Conservation (phyloP, 345 rosid species). For the Boechera retrofracta region DNA sequence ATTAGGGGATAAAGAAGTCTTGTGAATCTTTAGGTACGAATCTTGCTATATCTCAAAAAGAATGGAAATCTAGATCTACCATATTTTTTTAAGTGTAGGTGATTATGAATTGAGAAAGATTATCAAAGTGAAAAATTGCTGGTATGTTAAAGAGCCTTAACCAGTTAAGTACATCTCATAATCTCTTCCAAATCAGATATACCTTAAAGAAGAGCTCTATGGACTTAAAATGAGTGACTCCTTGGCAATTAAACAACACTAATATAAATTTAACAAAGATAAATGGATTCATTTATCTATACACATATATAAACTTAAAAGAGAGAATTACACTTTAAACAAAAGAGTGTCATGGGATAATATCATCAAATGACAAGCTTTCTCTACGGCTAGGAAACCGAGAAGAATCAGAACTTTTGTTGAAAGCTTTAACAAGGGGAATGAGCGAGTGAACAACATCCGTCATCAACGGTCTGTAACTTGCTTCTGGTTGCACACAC, state of each 20-base stretch:
- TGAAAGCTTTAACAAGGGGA: slow-evolving; percentile 69
- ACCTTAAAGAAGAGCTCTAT: neutral
- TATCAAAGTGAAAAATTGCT: too few species aligned
- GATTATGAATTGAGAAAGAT: neutral
- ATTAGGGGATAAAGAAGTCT: too few species aligned
- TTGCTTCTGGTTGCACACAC: slow-evolving; percentile 91
- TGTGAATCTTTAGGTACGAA: neutral
- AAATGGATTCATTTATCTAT: slow-evolving; percentile 6
- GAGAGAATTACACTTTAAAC: neutral
- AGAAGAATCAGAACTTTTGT: slow-evolving; percentile 45
- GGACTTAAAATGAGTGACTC: neutral
- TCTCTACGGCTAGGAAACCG: slow-evolving; percentile 35
- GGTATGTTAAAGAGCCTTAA: too few species aligned
- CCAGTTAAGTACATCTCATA: too few species aligned
- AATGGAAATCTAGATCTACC: neutral
- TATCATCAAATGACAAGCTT: slow-evolving; percentile 31
- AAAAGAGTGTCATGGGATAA: neutral
- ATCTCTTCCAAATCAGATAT: too few species aligned
- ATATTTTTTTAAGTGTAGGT: neutral
- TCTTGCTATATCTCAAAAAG: neutral
- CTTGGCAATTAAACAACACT: neutral
- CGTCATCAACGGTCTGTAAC: slow-evolving; percentile 89
- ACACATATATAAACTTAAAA: neutral
- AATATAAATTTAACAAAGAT: neutral
- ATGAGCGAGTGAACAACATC: slow-evolving; percentile 92